Evolutionary conservation across 2,329 filamentous ascomycete genomes (phyloP).

Genomic region (Dactylellina sp.): DNA sequence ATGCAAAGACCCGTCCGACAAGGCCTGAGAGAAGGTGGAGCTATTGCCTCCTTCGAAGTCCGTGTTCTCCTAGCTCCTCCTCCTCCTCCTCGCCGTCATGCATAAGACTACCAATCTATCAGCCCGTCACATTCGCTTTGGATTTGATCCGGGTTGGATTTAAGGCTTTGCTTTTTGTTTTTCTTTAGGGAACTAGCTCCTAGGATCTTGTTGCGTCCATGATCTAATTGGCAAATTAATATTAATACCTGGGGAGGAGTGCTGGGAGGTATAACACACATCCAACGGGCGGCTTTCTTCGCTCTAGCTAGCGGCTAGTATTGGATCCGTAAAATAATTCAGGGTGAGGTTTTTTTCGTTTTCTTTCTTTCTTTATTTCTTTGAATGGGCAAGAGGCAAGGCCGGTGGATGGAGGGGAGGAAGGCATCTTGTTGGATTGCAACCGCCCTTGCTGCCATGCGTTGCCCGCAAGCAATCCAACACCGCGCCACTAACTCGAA

Average conservation of each 20-base stretch:
- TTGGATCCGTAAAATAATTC: slow-evolving; percentile 14
- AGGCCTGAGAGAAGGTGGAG: too few species aligned
- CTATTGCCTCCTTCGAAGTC: slow-evolving; percentile 14
- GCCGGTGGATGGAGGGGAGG: slow-evolving; percentile 21
- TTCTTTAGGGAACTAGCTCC: too few species aligned
- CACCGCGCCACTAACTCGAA: background rate
- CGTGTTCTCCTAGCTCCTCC: background rate
- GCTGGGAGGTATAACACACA: slow-evolving; percentile 8
- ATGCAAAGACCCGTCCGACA: background rate
- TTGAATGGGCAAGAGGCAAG: slow-evolving; percentile 14
- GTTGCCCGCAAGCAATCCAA: slow-evolving; percentile 40
- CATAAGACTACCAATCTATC: slow-evolving; percentile 19
- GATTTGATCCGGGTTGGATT: background rate
- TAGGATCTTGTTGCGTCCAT: too few species aligned
- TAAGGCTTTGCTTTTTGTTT: slow-evolving; percentile 27
- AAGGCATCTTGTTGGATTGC: slow-evolving; percentile 36
- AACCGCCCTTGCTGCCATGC: slow-evolving; percentile 45
- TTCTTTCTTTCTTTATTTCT: background rate
- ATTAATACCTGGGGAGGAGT: too few species aligned
- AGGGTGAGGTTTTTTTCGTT: slow-evolving; percentile 1
- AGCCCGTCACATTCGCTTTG: slow-evolving; percentile 27
- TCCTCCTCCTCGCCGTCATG: slow-evolving; percentile 27
- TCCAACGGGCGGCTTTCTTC: slow-evolving; percentile 42
- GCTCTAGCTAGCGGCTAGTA: slow-evolving; percentile 8
- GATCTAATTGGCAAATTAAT: too few species aligned